phyloP scores from a whole-genome alignment of 2,329 filamentous ascomycete genomes.

The Hirsutella minnesotensis region DNA sequence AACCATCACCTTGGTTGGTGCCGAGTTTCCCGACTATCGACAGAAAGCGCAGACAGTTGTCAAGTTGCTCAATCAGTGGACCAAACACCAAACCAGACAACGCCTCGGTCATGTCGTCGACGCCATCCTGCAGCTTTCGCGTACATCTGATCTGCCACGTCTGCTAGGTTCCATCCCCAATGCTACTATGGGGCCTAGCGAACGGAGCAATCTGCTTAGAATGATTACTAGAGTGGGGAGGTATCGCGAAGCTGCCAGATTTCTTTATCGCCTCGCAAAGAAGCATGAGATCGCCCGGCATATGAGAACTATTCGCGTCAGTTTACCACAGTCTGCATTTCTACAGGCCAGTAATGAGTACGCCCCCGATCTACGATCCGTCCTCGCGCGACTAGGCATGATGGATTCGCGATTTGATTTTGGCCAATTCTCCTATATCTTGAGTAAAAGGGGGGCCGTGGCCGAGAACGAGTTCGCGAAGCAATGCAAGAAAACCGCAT shows the following conservation, averaged over 20 bases:
- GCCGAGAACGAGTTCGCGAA: background rate
- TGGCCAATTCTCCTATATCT: background rate
- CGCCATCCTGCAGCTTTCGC: too few relatives aligned
- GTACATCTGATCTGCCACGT: too few relatives aligned
- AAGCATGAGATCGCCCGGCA: background rate
- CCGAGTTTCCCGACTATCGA: too few relatives aligned
- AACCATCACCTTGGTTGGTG: too few relatives aligned
- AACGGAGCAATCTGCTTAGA: too few relatives aligned
- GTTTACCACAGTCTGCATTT: background rate
- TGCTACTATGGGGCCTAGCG: too few relatives aligned
- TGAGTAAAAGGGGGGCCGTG: background rate
- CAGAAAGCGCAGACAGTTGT: too few relatives aligned
- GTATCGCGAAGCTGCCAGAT: background rate
- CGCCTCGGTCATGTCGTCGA: too few relatives aligned
- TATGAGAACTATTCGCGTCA: background rate
- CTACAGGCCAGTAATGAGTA: background rate
- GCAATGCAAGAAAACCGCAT: background rate
- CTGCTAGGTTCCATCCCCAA: too few relatives aligned
- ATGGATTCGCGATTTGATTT: background rate
- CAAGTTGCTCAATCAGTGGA: too few relatives aligned
- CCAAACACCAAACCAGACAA: too few relatives aligned
- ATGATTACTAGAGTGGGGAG: background rate
- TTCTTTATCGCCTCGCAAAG: background rate
- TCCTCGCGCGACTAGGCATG: background rate
- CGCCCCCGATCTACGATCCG: background rate